Base-by-base conservation (phyloP, 2,329 filamentous ascomycete species). In the Aspergillus quadricinctus region DNA sequence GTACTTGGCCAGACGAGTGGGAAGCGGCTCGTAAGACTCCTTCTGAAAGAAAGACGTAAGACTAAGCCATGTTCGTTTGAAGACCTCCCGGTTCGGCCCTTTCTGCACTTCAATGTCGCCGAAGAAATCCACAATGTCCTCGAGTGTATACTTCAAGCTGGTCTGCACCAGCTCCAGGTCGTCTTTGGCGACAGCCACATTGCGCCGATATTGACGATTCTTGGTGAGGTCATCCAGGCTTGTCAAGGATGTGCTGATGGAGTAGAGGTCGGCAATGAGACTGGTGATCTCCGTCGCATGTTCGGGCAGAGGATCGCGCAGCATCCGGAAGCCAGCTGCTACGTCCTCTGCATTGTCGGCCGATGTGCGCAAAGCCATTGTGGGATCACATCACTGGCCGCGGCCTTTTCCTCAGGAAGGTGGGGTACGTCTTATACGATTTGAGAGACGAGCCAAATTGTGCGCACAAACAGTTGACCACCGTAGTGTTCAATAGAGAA, bases 251-350 rank as follows among this genome's bases (percentile, higher is more conserved):
- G 77, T 74, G 55, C 80, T 81, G 66, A 85, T 80, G 52, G 76
- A 75, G 64, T 81, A 83, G 25, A 85, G 75, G 57, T 82, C 77
- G 54, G 79, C 77, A 52, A 85, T 80, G 28, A 81, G 69, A 31
- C 74, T 74, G 25, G 81, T 81, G 62, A 86, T 81, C 46, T 82
- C 78, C 31, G 78, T 76, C 35, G 78, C 73, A 62, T 79, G 71
- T 52, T 81, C 75, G 7, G 80, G 78, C 50, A 85, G 76, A 61
- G 77, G 75, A 55, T 74, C 72, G 51, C 80, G 71, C 66, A 84
- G 83, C 45, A 71, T 65, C 58, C 74, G 73, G 58, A 86, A 76
- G 55, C 76, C 78, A 52, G 76, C 73, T 51, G 80, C 81, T 61
- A 80, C 77, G 50, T 83, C 80, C 65, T 83, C 79, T 58, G 80